phyloP scores from a whole-genome alignment of 257 asterid genomes.

The Henckelia pumila region DNA sequence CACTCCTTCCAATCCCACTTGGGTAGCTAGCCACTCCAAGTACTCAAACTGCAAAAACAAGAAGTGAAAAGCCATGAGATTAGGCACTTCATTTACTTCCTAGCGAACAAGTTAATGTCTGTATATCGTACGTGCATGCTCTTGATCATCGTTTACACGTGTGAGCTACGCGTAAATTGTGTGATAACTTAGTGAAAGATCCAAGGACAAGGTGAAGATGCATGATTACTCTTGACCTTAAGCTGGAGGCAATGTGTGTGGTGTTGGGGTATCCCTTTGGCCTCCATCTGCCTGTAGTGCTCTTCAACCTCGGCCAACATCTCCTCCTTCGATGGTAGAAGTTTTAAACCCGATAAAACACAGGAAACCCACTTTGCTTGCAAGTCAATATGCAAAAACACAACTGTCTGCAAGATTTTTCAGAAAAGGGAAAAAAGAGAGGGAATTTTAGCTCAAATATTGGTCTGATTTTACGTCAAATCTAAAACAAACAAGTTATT shows the following conservation, averaged over 20 bases:
- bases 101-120: background rate
- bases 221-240: constrained; percentile 21
- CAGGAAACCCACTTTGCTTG: constrained; percentile 69
- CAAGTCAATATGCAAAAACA: constrained; percentile 37
- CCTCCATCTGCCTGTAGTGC: constrained; percentile 41
- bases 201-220: background rate
- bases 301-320: constrained; percentile 48
- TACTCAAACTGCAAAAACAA: constrained; percentile 40
- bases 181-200: background rate
- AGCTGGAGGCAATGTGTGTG: constrained; percentile 33
- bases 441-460: too few species aligned
- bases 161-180: too few species aligned
- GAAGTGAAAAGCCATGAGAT: background rate
- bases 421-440: too few species aligned
- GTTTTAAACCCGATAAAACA: constrained; percentile 42
- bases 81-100: background rate
- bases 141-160: too few species aligned
- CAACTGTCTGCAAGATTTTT: constrained; percentile 18
- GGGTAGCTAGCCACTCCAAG: constrained; percentile 52
- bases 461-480: background rate
- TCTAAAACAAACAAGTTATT: too few species aligned
- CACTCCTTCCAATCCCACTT: constrained; percentile 41
- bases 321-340: constrained; percentile 43
- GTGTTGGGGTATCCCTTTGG: constrained; percentile 39
- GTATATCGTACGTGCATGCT: background rate